Percentiles rank a stretch among this genome's conserved stretches.
These are phyloP conservation scores for Cenchrus americanus DNA, from an alignment of 176 grass and related monocot species.

Conservation along the genomic window DNA sequence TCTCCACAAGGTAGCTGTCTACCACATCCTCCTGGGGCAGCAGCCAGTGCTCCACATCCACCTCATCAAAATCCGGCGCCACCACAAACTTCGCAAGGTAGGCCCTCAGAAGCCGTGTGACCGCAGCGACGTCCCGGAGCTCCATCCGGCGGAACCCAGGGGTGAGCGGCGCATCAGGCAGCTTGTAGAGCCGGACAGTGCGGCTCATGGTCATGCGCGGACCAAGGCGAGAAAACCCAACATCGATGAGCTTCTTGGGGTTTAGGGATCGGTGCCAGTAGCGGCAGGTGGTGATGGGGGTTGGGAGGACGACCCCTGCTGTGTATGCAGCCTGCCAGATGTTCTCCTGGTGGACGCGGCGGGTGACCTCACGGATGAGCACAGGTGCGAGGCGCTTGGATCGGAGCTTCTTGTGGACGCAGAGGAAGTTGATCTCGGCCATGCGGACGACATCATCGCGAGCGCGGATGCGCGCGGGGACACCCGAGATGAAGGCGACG, in stretches of 20 bases:
- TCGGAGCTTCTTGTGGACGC: constrained; percentile 99
- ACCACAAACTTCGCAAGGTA: constrained; percentile 78
- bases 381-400: constrained; percentile 98
- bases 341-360: constrained; percentile 92
- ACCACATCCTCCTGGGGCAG: constrained; percentile 83
- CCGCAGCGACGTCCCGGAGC: constrained; percentile 79
- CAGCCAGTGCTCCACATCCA: constrained; percentile 98
- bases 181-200: constrained; percentile 90
- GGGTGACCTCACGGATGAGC: constrained; percentile 97
- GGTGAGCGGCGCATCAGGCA: constrained; percentile 76
- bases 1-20: constrained; percentile 95
- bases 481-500: constrained; percentile 93
- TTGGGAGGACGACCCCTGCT: constrained; percentile 88
- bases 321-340: constrained; percentile 99
- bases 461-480: constrained; percentile 90
- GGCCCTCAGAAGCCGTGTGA: constrained; percentile 75
- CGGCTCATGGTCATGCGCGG: constrained; percentile 99
- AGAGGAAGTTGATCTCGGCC: constrained; percentile 99
- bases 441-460: constrained; percentile 76
- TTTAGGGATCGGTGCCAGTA: constrained; percentile 97
- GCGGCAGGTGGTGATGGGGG: constrained; percentile 91
- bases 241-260: constrained; percentile 96
- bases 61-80: constrained; percentile 89
- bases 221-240: constrained; percentile 88
- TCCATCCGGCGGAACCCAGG: constrained; percentile 95